Evolutionary conservation across 164 flowering plant species (phyloP), one percentile per base, ranked within the genome.

Genomic region (Chloranthus sessilifolius): DNA sequence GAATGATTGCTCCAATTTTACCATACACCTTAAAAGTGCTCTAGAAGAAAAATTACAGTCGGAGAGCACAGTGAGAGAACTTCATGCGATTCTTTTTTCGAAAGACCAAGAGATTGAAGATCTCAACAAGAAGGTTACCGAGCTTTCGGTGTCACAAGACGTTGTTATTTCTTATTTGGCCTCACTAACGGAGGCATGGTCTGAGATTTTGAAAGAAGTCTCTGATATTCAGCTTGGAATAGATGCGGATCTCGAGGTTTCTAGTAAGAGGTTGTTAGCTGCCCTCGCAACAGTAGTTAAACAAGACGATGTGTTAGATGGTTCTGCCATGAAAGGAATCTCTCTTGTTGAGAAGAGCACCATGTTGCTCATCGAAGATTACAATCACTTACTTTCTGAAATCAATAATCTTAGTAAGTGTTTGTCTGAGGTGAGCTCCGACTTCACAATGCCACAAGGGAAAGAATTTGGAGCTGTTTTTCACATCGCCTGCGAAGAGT

Each of bases 71-170:
- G 50, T 81, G 20, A 72, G 69, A 54, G 86, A 86, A 52, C 82
- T 85, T 5, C 62, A 69, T 26, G 68, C 70, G 2, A 35, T 61
- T 31, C 52, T 82, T 25, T 50, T 37, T 59, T 41, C 25, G 30
- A 80, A 82, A 60, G 81, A 82, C 60, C 71, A 68, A 34, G 87
- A 81, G 62, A 72, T 85, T 64, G 78, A 74, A 40, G 76, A 74
- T 52, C 88, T 86, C 11, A 58, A 50, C 64, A 60, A 68, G 11
- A 80, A 71, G 61, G 63, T 76, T 37, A 30, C 59, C 43, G 88
- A 76, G 26, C 56, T 76, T 26, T 66, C 79, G 8, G 57, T 69
- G 19, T 60, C 76, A 17, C 64, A 36, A 42, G 72, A 71, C 54
- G 64, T 63, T 56, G 57, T 52, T 49, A 54, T 29, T 26, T 60